Base-by-base conservation (phyloP, 305 asterid species). In the Plantago lanceolata region DNA sequence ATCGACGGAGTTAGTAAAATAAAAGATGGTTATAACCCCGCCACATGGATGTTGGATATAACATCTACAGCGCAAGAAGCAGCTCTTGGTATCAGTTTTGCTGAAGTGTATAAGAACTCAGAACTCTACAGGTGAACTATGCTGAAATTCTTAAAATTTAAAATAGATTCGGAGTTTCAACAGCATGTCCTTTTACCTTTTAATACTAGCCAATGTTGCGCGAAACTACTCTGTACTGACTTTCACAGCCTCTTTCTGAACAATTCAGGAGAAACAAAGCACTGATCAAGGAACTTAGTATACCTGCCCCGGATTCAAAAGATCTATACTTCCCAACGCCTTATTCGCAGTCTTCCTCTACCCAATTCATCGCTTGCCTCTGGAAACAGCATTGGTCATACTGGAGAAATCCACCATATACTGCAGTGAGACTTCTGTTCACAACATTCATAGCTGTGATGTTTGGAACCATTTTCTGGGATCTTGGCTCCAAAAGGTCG, bases 41-140 rank as follows among this genome's bases (percentile, higher is more conserved):
- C 98, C 1, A 92, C 98, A 19, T 92, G 98, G 98, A 92, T 92
- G 98, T 66, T 92, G 68, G 98, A 92, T 29, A 68, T 89, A 44
- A 89, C 93, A 70, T 75, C 98, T 19, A 37, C 75, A 50, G 67
- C 79, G 28, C 95, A 89, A 76, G 98, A 92, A 79, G 79, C 71
- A 65, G 76, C 78, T 68, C 78, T 81, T 7, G 95, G 85, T n/a
- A 60, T 86, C 52, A 71, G 85, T 56, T 92, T 89, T 71, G 72
- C 88, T 29, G 85, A 87, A 44, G 16, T 81, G 19, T 92, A 89
- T 78, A 87, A 66, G 69, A 84, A 65, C 76, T 92, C 96, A 3
- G 89, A 85, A 50, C 79, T 89, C 45, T 75, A 79, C 76, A 83
- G 82, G 97, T 84, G 71, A 20, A 8, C 14, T n/a, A 58, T 51